These are phyloP conservation scores for Candida xyloterini DNA, from an alignment of 805 yeast genomes.

Conservation along the genomic window DNA sequence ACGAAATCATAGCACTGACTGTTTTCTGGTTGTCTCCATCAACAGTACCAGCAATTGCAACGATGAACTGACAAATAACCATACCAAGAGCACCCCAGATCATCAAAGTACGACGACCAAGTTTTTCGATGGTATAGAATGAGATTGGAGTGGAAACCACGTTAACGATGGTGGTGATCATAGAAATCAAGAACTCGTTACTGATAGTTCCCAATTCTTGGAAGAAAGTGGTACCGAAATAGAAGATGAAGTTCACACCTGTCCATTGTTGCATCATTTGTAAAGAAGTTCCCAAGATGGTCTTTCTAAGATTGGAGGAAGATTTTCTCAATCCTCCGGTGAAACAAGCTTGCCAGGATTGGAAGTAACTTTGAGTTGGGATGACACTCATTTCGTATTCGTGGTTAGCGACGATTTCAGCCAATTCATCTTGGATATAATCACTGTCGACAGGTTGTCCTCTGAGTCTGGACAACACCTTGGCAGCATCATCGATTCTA, in stretches of 20 bases:
- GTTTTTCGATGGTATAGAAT: conserved; percentile 48
- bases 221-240: conserved; percentile 71
- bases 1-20: conserved; percentile 35
- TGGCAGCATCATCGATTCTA: conserved; percentile 53
- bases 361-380: conserved; percentile 36
- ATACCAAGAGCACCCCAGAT: conserved; percentile 50
- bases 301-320: conserved; percentile 41
- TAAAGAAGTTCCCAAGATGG: conserved; percentile 41
- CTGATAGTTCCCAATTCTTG: conserved; percentile 44
- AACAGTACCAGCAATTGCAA: conserved; percentile 41
- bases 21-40: conserved; percentile 29
- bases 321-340: conserved; percentile 36
- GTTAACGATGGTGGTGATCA: conserved; percentile 53
- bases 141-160: conserved; percentile 54
- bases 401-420: conserved; percentile 50
- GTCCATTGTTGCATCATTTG: conserved; percentile 69
- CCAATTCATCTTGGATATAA: conserved; percentile 47
- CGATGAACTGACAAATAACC: conserved; percentile 55
- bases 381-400: conserved; percentile 41
- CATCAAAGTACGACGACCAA: conserved; percentile 56
- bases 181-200: conserved; percentile 50
- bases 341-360: conserved; percentile 45
- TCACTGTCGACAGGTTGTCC: conserved; percentile 46
- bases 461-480: conserved; percentile 53
- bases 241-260: conserved; percentile 74